Conservation (phyloP, 2,329 filamentous ascomycete species). For the Chalaropsis thielavioides region DNA sequence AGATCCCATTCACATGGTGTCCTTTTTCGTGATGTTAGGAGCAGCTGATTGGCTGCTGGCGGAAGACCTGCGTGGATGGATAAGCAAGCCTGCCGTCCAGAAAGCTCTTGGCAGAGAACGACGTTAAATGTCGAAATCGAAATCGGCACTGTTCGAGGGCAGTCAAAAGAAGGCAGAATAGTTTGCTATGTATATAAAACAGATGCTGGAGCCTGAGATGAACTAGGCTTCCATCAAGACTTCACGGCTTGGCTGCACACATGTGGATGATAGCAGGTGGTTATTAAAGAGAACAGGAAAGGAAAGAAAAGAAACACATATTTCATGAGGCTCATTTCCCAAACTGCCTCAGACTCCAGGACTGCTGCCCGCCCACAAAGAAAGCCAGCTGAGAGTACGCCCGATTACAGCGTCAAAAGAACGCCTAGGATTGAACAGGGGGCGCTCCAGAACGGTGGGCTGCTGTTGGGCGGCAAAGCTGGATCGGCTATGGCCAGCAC, state of each 20-base stretch:
- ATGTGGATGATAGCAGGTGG: background rate
- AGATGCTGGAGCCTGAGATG: background rate
- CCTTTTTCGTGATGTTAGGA: background rate
- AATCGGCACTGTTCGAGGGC: background rate
- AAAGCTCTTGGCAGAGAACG: background rate
- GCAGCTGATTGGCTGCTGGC: background rate
- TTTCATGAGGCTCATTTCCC: background rate
- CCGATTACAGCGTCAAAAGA: conserved; percentile 7
- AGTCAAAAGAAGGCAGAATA: background rate
- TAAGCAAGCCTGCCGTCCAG: background rate
- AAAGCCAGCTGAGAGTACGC: background rate
- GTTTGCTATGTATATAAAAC: background rate
- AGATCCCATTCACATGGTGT: background rate
- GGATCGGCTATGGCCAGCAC: background rate
- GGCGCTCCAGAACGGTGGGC: background rate
- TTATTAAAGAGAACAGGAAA: background rate
- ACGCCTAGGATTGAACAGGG: background rate
- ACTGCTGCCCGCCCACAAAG: background rate
- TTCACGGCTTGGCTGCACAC: background rate
- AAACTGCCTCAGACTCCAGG: background rate
- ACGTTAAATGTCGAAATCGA: background rate
- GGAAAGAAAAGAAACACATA: background rate
- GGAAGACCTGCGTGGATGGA: background rate
- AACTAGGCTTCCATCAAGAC: background rate
- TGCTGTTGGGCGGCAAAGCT: background rate